Base-by-base conservation (phyloP, 345 rosid species). In the Pistacia vera region DNA sequence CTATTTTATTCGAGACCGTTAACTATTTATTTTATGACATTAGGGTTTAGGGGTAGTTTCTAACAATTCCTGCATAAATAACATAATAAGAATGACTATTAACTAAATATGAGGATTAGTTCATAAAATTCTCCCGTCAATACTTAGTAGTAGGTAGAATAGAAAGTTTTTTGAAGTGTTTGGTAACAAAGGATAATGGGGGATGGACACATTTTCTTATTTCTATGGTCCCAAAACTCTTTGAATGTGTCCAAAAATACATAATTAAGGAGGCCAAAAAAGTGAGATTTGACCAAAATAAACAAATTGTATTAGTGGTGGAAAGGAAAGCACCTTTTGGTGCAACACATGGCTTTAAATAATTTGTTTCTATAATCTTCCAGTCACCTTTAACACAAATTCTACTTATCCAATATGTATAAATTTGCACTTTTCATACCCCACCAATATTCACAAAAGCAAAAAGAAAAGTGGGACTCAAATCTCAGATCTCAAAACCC, bases 301-400 rank as follows among this genome's bases (percentile, higher is more conserved):
- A 51, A 46, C 22, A 61, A 64, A 48, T 28, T 51, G 49, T 35
- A 73, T 38, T 52, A 52, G 70, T 35, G 52, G 68, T 35, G 33
- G 62, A 63, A 73, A 73, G 77, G 61, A 63, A 33, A 73, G 70
- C 63, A 52, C 35, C 62, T 63, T 63, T 73, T 73, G 46, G 22
- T 73, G 61, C 14, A 12, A 11, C 10, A 48, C 76, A 73, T 17
- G 4, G n/a, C 35, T 16, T 28, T 12, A 61, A 68, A 49, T 46
- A 17, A 51, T 28, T 46, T 48, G 41, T 28, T 72, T 25, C 18
- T 61, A 8, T 17, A 72, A 60, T 61, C 68, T 49, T n/a, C 60
- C 52, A 11, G 18, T 61, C 8, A 49, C 75, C 25, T 71, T 58
- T 12, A 5, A 44, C 22, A 73, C 41, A 71, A 41, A 41, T 63